Conservation (phyloP, 179 eudicot genomes). For the Corrigiola litoralis region DNA sequence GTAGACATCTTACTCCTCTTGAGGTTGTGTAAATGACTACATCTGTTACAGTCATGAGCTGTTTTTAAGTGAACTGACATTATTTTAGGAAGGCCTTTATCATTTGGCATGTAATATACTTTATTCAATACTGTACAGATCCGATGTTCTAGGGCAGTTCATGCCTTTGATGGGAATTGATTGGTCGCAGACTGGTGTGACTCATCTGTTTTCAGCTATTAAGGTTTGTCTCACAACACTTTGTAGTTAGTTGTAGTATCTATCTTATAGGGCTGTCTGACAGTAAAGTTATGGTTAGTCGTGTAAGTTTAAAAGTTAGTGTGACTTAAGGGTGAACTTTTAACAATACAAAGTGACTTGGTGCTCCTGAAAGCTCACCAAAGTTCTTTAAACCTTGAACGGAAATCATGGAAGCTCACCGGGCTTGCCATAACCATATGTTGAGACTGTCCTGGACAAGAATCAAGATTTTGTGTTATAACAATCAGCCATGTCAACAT, state of each 20-base stretch:
- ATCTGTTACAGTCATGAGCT: not conserved
- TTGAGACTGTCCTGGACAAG: too few species aligned
- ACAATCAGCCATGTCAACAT: not conserved
- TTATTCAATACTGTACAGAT: conserved; percentile 39
- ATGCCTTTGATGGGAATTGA: conserved; percentile 97
- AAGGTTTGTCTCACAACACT: conserved; percentile 51
- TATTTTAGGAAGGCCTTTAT: not conserved
- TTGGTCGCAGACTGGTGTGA: conserved; percentile 97
- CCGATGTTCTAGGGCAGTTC: conserved; percentile 97
- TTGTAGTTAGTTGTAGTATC: not conserved
- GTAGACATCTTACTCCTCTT: not conserved
- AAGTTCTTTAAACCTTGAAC: too few species aligned
- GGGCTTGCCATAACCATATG: too few species aligned
- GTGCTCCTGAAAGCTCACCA: too few species aligned
- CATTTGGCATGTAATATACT: conserved; percentile 9
- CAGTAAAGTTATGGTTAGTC: too few species aligned
- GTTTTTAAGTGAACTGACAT: not conserved
- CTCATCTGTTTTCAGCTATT: conserved; percentile 93
- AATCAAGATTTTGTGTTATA: too few species aligned
- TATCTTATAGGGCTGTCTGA: too few species aligned
- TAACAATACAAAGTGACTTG: too few species aligned
- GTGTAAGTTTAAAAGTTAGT: too few species aligned
- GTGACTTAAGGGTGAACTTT: too few species aligned
- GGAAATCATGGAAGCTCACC: too few species aligned
- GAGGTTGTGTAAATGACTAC: not conserved